Evolutionary conservation across 208 protist genomes (phyloP).

Genomic region (Wallacemonas sp.): DNA sequence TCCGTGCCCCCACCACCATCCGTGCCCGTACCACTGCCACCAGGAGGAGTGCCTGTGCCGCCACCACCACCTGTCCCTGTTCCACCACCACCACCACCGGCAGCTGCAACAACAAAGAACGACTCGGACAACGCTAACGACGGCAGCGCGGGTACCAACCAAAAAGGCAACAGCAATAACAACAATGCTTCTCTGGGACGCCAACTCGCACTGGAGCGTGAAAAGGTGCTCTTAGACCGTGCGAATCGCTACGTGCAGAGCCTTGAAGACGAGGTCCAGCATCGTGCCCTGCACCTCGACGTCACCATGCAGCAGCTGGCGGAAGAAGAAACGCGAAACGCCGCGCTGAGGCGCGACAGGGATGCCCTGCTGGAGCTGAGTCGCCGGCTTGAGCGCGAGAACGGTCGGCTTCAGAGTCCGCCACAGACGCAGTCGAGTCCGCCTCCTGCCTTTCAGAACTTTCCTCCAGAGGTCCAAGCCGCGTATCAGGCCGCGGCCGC

Average conservation of each 20-base stretch:
- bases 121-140: not conserved
- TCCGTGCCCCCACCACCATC: constrained; percentile 18
- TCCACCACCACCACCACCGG: constrained; percentile 10
- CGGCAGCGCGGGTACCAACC: too few relatives aligned
- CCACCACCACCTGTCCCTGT: constrained; percentile 18
- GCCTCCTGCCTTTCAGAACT: not conserved
- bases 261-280: constrained; percentile 58
- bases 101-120: not conserved
- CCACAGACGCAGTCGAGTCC: not conserved
- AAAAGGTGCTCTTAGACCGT: constrained; percentile 45
- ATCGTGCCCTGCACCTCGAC: constrained; percentile 46
- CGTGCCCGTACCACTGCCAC: constrained; percentile 7
- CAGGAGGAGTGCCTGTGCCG: constrained; percentile 18
- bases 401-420: constrained; percentile 19
- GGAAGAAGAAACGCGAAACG: constrained; percentile 42
- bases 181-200: not conserved
- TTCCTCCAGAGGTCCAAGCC: constrained; percentile 18
- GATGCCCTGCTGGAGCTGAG: constrained; percentile 51
- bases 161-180: constrained; percentile 9
- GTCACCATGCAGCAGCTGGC: constrained; percentile 43
- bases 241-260: constrained; percentile 55
- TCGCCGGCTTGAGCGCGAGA: constrained; percentile 33
- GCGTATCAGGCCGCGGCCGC: constrained; percentile 15
- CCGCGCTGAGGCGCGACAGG: constrained; percentile 46
- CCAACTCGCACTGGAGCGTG: constrained; percentile 20